Conservation (phyloP, 2,329 filamentous ascomycete genomes). For the Aureobasidium mangrovei region DNA sequence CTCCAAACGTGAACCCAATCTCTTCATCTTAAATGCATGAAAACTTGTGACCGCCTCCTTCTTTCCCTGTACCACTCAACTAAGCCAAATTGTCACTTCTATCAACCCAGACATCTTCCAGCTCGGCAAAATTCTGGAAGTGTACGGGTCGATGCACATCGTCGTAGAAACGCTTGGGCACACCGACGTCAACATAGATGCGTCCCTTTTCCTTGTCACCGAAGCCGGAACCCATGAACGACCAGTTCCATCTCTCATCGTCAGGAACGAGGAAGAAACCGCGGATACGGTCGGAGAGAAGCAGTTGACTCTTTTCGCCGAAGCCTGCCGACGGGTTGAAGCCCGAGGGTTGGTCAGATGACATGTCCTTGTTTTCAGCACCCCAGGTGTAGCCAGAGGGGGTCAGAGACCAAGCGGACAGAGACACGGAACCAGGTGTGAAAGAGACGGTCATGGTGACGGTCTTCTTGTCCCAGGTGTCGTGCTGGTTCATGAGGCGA, state of each 20-base stretch:
- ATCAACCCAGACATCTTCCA: slow-evolving; percentile 96
- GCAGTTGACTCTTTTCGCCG: slow-evolving; percentile 89
- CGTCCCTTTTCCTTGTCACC: slow-evolving; percentile 73
- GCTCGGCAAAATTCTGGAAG: slow-evolving; percentile 93
- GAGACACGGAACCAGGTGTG: slow-evolving; percentile 89
- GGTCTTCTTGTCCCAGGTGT: slow-evolving; percentile 77
- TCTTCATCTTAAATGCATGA: no score
- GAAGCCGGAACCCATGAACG: slow-evolving; percentile 90
- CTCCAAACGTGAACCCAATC: no score
- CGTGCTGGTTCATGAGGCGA: slow-evolving; percentile 75
- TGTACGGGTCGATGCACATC: slow-evolving; percentile 86
- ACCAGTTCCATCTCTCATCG: slow-evolving; percentile 90
- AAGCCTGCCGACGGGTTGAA: slow-evolving; percentile 69
- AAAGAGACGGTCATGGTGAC: slow-evolving; percentile 94
- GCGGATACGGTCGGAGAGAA: slow-evolving; percentile 85
- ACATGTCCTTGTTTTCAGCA: slow-evolving; percentile 85
- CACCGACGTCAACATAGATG: slow-evolving; percentile 88
- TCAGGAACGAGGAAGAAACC: slow-evolving; percentile 96
- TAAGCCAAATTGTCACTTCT: slow-evolving; percentile 85
- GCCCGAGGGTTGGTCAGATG: slow-evolving; percentile 86
- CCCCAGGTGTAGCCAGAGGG: slow-evolving; percentile 95
- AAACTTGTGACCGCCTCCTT: no score
- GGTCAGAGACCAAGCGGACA: slow-evolving; percentile 88
- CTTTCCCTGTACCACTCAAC: no score
- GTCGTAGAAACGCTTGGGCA: slow-evolving; percentile 79